These are phyloP conservation scores for Spathaspora passalidarum DNA, from an alignment of 805 yeast genomes.

Conservation along the genomic window DNA sequence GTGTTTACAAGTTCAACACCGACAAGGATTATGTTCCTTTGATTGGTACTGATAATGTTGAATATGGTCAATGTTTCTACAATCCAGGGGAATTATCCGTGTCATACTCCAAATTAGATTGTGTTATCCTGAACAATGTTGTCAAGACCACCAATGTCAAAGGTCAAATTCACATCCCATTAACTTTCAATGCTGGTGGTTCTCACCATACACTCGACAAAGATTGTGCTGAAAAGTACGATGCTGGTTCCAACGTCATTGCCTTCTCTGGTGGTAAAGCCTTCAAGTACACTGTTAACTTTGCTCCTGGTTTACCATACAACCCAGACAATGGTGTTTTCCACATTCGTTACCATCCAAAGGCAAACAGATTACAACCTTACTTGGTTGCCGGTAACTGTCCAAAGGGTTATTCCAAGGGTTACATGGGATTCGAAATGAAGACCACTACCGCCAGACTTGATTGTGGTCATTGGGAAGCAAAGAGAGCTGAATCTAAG, in stretches of 20 bases:
- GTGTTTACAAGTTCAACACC: slow-evolving; percentile 12
- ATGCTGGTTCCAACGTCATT: slow-evolving; percentile 14
- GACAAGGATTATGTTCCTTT: no score
- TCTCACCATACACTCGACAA: slow-evolving; percentile 10
- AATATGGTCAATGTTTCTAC: no score
- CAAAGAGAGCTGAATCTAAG: slow-evolving; percentile 16
- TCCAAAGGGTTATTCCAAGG: slow-evolving; percentile 19
- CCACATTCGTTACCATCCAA: not conserved
- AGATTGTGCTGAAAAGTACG: slow-evolving; percentile 10
- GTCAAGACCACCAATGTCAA: slow-evolving; percentile 3
- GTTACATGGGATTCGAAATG: slow-evolving; percentile 16
- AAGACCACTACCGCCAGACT: slow-evolving; percentile 3
- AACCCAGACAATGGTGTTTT: not conserved
- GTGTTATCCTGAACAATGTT: slow-evolving; percentile 12
- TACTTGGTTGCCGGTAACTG: slow-evolving; percentile 14
- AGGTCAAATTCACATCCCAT: slow-evolving; percentile 14
- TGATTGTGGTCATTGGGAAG: slow-evolving; percentile 14
- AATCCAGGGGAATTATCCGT: no score
- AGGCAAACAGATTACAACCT: not conserved
- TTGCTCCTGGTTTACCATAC: not conserved
- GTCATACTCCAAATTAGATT: slow-evolving; percentile 10
- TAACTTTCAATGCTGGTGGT: slow-evolving; percentile 16
- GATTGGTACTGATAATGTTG: no score
- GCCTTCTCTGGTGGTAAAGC: slow-evolving; percentile 7
- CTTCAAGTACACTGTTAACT: not conserved